Percentiles rank a stretch among this genome's conserved stretches.
These are phyloP conservation scores for Rugonectria rugulosa DNA, from an alignment of 2,329 filamentous ascomycete genomes.

Conservation along the genomic window DNA sequence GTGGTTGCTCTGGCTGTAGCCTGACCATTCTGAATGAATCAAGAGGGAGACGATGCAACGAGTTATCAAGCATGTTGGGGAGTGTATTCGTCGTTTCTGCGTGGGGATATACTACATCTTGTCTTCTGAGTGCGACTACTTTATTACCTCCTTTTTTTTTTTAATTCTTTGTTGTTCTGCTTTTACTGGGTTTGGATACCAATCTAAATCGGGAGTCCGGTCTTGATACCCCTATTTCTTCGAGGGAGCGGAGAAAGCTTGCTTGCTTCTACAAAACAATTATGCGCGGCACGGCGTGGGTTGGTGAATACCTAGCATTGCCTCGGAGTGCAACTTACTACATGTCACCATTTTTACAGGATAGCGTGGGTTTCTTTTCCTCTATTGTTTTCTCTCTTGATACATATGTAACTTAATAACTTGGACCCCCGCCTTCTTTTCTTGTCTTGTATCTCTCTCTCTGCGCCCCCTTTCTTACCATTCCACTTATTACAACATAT, in stretches of 20 bases:
- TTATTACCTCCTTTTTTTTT: not conserved
- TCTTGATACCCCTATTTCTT: conserved; percentile 39
- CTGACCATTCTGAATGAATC: not conserved
- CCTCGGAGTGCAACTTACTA: conserved; percentile 26
- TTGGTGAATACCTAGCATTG: conserved; percentile 31
- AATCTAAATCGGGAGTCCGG: conserved; percentile 16
- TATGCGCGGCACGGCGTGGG: conserved; percentile 15
- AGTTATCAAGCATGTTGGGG: conserved; percentile 12
- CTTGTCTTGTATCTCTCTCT: conserved; percentile 1
- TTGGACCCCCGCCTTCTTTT: conserved; percentile 11
- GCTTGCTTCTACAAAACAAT: too few species aligned
- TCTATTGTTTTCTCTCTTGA: conserved; percentile 8
- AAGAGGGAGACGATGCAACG: conserved; percentile 6
- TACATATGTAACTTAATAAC: conserved; percentile 26
- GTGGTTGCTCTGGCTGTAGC: conserved; percentile 85
- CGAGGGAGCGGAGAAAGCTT: conserved; percentile 1
- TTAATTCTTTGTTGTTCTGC: not conserved
- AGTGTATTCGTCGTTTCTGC: not conserved
- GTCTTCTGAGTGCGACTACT: too few species aligned
- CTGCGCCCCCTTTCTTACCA: conserved; percentile 7
- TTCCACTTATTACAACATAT: conserved; percentile 26
- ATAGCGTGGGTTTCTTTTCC: conserved; percentile 23
- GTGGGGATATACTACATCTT: too few species aligned
- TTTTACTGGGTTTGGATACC: not conserved
- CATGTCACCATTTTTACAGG: conserved; percentile 13